Evolutionary conservation across 2,329 filamentous ascomycete genomes (phyloP).

Genomic region (Xylariaceae sp.): DNA sequence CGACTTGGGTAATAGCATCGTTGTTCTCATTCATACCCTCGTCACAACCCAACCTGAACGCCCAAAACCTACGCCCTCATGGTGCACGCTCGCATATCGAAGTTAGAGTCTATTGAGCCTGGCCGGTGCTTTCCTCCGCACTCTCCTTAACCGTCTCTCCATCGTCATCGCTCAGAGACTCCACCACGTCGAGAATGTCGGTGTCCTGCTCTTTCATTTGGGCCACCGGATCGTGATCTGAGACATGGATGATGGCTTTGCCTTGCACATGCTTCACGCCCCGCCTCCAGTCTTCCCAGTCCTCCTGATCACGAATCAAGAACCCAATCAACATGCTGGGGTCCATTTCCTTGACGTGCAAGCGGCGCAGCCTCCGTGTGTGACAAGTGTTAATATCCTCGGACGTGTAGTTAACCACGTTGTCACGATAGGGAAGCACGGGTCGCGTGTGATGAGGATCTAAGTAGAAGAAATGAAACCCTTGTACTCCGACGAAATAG

Average conservation of each 20-base stretch:
- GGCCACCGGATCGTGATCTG: conserved; percentile 64
- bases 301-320: conserved; percentile 74
- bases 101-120: too few relatives aligned
- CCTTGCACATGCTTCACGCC: conserved; percentile 73
- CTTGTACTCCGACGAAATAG: conserved; percentile 61
- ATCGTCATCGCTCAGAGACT: conserved; percentile 74
- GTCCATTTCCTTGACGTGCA: conserved; percentile 91
- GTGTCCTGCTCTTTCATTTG: conserved; percentile 57
- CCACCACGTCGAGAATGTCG: conserved; percentile 79
- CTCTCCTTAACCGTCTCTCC: conserved; percentile 16
- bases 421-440: conserved; percentile 63
- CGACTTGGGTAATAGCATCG: background rate
- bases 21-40: conserved; percentile 17
- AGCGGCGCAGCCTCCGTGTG: conserved; percentile 75
- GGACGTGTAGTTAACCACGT: conserved; percentile 57
- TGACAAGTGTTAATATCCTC: conserved; percentile 84
- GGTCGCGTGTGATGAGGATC: conserved; percentile 87
- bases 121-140: background rate
- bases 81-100: background rate
- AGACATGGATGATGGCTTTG: conserved; percentile 83
- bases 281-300: conserved; percentile 81
- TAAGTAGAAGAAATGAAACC: conserved; percentile 84
- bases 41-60: conserved; percentile 14
- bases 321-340: conserved; percentile 98
- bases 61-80: conserved; percentile 19